Evolutionary conservation across 1,284 basidiomycete species (phyloP).

Genomic region (Malassezia pachydermatis): DNA sequence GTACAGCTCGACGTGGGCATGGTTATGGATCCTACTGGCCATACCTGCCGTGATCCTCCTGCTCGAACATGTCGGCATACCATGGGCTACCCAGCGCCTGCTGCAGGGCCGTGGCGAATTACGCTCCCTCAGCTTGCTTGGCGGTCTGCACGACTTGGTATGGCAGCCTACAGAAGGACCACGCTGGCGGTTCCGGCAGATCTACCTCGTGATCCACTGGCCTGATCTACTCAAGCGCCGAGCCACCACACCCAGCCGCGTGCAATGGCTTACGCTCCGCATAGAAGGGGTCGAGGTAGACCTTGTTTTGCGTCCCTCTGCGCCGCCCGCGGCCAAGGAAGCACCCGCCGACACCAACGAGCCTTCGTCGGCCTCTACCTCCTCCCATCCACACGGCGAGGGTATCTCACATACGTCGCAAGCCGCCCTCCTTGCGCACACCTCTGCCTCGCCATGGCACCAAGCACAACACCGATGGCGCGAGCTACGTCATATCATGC

Average conservation of each 20-base stretch:
- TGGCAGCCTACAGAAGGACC: not conserved
- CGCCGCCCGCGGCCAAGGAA: not conserved
- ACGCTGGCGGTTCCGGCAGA: not conserved
- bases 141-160: conserved; percentile 8
- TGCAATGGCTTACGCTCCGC: conserved; percentile 1
- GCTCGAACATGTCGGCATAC: conserved; percentile 3
- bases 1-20: too few relatives aligned
- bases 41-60: not conserved
- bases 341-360: not conserved
- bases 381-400: not conserved
- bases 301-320: not conserved
- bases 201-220: conserved; percentile 3
- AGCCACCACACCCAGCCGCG: not conserved
- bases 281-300: conserved; percentile 3
- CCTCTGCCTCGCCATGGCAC: not conserved
- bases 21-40: conserved; percentile 5
- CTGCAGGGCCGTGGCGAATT: conserved; percentile 7
- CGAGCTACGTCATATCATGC: too few relatives aligned
- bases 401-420: not conserved
- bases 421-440: not conserved
- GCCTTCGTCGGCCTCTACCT: not conserved
- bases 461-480: too few relatives aligned
- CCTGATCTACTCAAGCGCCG: not conserved
- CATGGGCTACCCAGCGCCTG: not conserved
- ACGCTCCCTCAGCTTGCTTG: not conserved